Base-by-base conservation (phyloP, 225 moss, liverwort and hornwort genomes). In the Rhytidiadelphus loreus region DNA sequence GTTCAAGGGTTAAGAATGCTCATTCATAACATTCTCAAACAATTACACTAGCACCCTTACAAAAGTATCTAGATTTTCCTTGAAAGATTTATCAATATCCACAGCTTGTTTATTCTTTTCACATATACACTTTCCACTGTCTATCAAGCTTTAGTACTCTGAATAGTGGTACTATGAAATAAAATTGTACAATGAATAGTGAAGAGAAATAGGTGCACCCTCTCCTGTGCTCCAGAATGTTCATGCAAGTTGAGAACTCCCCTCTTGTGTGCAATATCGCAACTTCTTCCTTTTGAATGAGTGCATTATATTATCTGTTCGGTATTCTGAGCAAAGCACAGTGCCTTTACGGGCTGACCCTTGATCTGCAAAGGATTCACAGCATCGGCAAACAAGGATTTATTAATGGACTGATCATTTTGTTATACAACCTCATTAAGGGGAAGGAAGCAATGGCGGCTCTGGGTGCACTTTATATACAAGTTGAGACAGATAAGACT, bases 261-360 rank as follows among this genome's bases (percentile, higher is more conserved):
- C 94, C 92, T 90, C 92, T 12, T 90, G 59, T 88, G 48, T 87
- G 91, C 77, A 55, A 87, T 82, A 57, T 88, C 92, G 57, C 94
- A 92, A 90, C 73, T 91, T 94, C 93, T 94, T 93, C 37, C 85
- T 93, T 72, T 72, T 55, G 69, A 33, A 92, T 44, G 56, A 91
- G 64, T 72, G 93, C 78, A 78, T 24, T 56, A 26, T 7, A 24
- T 25, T 76, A 13, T 35, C 35, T 76, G 76, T 52, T 76, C 14
- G 35, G 14, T 76, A 53, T 35, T 76, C 23, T 23, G 53, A 35
- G 35, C 35, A 76, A 52, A 75, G 33, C 75, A 46, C 29, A 21
- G 21, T 33, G 33, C 33, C 75, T 33, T 75, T 2, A 4, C 33
- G 33, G 35, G 22, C 52, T 52, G 52, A 75, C 33, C 75, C 75